Evolutionary conservation across 345 rosid genomes (phyloP).

Genomic region (Hibiscus syriacus): DNA sequence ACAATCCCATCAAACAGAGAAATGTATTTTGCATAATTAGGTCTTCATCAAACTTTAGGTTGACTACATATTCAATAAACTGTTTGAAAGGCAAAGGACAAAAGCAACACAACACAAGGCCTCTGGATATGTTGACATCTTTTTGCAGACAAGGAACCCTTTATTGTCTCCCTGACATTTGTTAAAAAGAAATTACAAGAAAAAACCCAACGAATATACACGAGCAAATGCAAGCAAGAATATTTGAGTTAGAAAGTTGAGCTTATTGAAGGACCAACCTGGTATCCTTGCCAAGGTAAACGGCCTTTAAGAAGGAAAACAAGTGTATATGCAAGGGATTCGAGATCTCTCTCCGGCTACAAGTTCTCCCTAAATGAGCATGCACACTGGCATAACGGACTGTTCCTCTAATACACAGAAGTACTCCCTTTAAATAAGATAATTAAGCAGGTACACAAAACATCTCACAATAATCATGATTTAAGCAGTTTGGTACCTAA

Average conservation of each 20-base stretch:
- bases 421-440: not conserved
- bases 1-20: constrained; percentile 56
- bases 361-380: constrained; percentile 74
- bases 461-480: not conserved
- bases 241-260: not conserved
- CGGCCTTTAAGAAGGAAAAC: constrained; percentile 72
- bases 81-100: constrained; percentile 54
- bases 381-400: constrained; percentile 78
- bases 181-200: not conserved
- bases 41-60: constrained; percentile 64
- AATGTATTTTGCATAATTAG: constrained; percentile 56
- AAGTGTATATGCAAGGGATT: constrained; percentile 80
- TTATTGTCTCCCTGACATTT: constrained; percentile 60
- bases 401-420: constrained; percentile 49
- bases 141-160: constrained; percentile 66
- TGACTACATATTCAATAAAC: constrained; percentile 63
- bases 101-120: constrained; percentile 45
- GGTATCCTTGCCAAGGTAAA: constrained; percentile 80
- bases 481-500: constrained; percentile 34
- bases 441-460: not conserved
- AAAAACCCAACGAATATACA: not conserved
- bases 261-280: constrained; percentile 31
- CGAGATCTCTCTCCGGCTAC: constrained; percentile 76
- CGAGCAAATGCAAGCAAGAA: not conserved
- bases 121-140: constrained; percentile 65